Base-by-base conservation (phyloP, 192 early-diverging fungal species). In the Coemansia sp. region DNA sequence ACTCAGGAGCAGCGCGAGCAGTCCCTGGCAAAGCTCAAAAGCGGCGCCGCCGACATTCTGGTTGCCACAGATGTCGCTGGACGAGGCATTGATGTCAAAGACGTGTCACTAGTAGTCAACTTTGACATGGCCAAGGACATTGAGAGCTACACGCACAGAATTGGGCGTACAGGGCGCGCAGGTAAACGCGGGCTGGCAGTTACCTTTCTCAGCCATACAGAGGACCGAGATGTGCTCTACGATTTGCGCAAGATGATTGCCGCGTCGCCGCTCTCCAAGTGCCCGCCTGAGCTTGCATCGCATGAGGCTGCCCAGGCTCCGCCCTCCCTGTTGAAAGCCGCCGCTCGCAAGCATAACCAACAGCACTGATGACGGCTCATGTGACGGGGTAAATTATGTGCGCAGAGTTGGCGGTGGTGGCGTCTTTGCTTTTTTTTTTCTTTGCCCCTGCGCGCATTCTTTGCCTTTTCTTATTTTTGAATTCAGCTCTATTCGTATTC, bases 11-110 rank as follows among this genome's bases (percentile, higher is more conserved):
- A 96, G 83, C 88, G 97, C 75, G 97, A 99, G 78, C 69, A 85
- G 38, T 83, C 93, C 26, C 76, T 99, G 33, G 85, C 85, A 0
- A 84, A 90, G 54, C 78, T 99, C 41, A 94, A 93, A 64, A 83
- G 67, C 58, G 92, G 94, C 17, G 74, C 83, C 19, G 90, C 86
- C 38, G 93, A 93, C 50, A 85, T 99, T 33, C 75, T 99, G 53
- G 92, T 99, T 44, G 97, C 97, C 10, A 99, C 95, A 0, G 95
- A 99, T 81, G 97, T 99, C 17, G 97, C 95, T 35, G 95, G 94
- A 35, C 93, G 97, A 74, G 97, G 97, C 84, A 95, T 99, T 68
- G 97, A 99, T 81, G 86, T 99, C 62, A 94, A 97, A 67, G 90
- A 99, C 65, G 94, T 99, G 17, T 94, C 92, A 4, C 71, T 98